Conservation (phyloP, 805 yeast species). For the Candida endomychidarum region DNA sequence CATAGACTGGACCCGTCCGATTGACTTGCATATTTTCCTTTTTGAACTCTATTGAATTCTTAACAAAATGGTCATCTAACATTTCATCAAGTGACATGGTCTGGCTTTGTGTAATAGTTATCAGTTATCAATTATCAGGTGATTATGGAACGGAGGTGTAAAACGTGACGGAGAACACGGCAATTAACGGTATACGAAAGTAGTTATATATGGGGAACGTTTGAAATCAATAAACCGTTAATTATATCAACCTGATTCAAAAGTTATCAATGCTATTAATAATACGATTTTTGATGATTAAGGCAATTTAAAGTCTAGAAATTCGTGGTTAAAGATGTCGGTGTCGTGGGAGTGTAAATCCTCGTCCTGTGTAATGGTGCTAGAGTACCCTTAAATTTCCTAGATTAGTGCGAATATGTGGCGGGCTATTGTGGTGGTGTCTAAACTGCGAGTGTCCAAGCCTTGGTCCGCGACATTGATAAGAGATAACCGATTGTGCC, state of each 20-base stretch:
- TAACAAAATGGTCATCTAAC: slow-evolving; percentile 6
- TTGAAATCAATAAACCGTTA: no score
- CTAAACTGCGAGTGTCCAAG: slow-evolving; percentile 1
- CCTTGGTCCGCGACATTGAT: slow-evolving; percentile 6
- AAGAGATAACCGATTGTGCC: slow-evolving; percentile 7
- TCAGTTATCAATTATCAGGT: no score
- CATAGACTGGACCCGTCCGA: slow-evolving; percentile 4
- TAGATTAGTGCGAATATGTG: not conserved
- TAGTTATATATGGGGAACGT: no score
- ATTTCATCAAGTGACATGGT: slow-evolving; percentile 6
- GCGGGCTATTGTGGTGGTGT: not conserved
- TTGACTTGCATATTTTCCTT: slow-evolving; percentile 1
- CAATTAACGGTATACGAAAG: no score
- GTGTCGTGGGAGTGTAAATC: slow-evolving; percentile 1
- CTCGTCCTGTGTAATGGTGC: not conserved
- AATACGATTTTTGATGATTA: slow-evolving; percentile 7
- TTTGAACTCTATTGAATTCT: slow-evolving; percentile 5
- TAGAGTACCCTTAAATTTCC: not conserved
- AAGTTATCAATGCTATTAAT: slow-evolving; percentile 1
- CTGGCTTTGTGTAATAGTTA: not conserved
- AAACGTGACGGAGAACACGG: no score
- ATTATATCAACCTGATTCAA: not conserved
- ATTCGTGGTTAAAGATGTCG: slow-evolving; percentile 7
- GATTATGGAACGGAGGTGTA: no score
- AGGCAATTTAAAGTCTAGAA: slow-evolving; percentile 8